Conservation (phyloP, 176 grass and related monocot genomes). For the Ananas comosus region DNA sequence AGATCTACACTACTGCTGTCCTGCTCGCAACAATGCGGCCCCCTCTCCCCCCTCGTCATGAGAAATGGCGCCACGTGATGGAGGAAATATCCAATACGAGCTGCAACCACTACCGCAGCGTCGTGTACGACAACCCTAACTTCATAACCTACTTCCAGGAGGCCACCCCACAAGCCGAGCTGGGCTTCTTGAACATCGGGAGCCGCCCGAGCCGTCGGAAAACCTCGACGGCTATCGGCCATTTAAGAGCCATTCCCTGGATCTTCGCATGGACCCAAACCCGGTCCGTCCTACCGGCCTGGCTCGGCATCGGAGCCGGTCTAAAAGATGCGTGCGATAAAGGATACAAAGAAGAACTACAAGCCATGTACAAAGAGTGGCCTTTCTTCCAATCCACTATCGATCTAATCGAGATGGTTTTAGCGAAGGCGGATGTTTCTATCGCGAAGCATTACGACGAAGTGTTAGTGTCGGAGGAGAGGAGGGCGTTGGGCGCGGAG, state of each 20-base stretch:
- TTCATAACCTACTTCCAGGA: slow-evolving; percentile 94
- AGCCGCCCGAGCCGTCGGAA: slow-evolving; percentile 57
- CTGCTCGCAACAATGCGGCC: slow-evolving; percentile 62
- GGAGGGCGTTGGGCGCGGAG: slow-evolving; percentile 23
- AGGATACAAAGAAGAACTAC: slow-evolving; percentile 47
- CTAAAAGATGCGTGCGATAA: slow-evolving; percentile 52
- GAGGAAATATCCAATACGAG: slow-evolving; percentile 77
- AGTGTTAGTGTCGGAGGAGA: slow-evolving; percentile 35
- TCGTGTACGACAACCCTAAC: slow-evolving; percentile 70
- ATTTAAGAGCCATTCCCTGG: slow-evolving; percentile 84
- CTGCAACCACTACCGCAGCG: slow-evolving; percentile 62
- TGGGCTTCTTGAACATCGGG: slow-evolving; percentile 78
- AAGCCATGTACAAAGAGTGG: slow-evolving; percentile 82
- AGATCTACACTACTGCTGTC: slow-evolving; percentile 91
- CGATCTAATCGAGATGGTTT: slow-evolving; percentile 91
- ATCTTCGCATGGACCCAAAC: slow-evolving; percentile 97
- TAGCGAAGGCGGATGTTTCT: slow-evolving; percentile 69
- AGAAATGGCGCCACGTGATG: slow-evolving; percentile 55
- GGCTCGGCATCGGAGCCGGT: slow-evolving; percentile 67
- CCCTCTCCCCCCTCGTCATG: slow-evolving; percentile 58
- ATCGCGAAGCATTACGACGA: slow-evolving; percentile 72
- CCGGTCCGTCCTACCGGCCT: slow-evolving; percentile 72
- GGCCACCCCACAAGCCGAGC: slow-evolving; percentile 76
- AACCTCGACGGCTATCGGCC: slow-evolving; percentile 40
- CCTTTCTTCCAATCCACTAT: slow-evolving; percentile 88